phyloP scores from a whole-genome alignment of 2,329 filamentous ascomycete genomes.

The Paecilomyces sp. region DNA sequence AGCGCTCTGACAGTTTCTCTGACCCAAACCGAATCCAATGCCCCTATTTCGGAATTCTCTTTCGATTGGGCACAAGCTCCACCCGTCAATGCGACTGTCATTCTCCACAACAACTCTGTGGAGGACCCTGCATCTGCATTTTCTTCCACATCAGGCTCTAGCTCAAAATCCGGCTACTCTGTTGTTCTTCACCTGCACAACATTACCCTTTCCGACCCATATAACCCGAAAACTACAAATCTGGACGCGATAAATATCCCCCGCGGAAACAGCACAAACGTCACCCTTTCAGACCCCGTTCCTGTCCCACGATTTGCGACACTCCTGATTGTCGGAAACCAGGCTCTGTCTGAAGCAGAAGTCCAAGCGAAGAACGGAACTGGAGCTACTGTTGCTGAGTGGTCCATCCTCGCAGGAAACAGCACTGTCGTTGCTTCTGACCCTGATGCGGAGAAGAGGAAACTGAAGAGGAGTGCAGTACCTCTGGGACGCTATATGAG shows the following conservation, averaged over 20 bases:
- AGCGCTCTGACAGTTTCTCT: constrained; percentile 53
- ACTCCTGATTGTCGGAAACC: constrained; percentile 37
- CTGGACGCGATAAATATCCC: constrained; percentile 29
- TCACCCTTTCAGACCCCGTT: constrained; percentile 26
- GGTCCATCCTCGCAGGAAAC: constrained; percentile 33
- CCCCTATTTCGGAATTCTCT: constrained; percentile 37
- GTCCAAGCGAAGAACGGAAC: constrained; percentile 26
- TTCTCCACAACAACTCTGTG: constrained; percentile 46
- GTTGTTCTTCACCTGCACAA: constrained; percentile 19
- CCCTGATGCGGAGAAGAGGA: not conserved
- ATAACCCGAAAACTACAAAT: constrained; percentile 22
- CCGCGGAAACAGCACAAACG: constrained; percentile 35
- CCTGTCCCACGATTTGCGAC: constrained; percentile 34
- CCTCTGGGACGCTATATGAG: not conserved
- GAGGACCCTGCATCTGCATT: constrained; percentile 10
- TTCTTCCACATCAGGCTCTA: constrained; percentile 4
- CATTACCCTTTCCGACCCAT: constrained; percentile 32
- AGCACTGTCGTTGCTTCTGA: not conserved
- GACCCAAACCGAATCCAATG: constrained; percentile 26
- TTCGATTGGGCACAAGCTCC: constrained; percentile 57
- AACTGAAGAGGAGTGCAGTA: not conserved
- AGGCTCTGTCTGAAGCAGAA: constrained; percentile 23
- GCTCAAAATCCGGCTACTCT: constrained; percentile 6
- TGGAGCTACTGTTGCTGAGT: constrained; percentile 42
- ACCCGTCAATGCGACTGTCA: constrained; percentile 46